These are phyloP conservation scores for Cytospora mali DNA, from an alignment of 2,329 filamentous ascomycete genomes.

Conservation along the genomic window DNA sequence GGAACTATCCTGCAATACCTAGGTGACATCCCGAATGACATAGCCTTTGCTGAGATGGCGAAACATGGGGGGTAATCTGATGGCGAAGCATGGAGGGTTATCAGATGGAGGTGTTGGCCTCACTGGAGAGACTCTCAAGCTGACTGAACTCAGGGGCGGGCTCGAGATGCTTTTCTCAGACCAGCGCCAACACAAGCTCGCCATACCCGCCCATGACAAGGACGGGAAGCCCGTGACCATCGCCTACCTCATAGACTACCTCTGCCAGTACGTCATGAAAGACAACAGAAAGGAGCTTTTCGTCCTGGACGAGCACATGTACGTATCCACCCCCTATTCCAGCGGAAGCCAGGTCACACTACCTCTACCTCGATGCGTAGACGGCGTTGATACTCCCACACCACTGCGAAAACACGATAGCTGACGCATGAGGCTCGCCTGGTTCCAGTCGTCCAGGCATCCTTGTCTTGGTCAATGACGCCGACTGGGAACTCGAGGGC, in stretches of 20 bases:
- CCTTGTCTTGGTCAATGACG: constrained; percentile 94
- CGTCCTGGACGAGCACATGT: constrained; percentile 86
- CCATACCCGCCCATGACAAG: constrained; percentile 64
- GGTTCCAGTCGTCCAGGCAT: constrained; percentile 81
- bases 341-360: constrained; percentile 19
- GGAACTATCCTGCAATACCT: neutral
- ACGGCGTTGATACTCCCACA: constrained; percentile 1
- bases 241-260: constrained; percentile 73
- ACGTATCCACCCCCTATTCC: constrained; percentile 45
- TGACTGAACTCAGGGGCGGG: constrained; percentile 66
- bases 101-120: neutral
- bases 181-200: constrained; percentile 70
- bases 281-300: constrained; percentile 87
- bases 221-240: constrained; percentile 68
- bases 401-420: neutral
- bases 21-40: too few species aligned
- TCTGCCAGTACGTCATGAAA: constrained; percentile 82
- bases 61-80: neutral
- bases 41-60: too few species aligned
- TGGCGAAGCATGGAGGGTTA: neutral
- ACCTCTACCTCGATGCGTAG: constrained; percentile 7
- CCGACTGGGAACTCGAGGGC: constrained; percentile 97
- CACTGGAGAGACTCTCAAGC: constrained; percentile 11
- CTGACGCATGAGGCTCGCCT: constrained; percentile 15
- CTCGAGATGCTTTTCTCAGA: constrained; percentile 93